Conservation (phyloP, 768 basidiomycete species). For the Crassisporium funariophilum region DNA sequence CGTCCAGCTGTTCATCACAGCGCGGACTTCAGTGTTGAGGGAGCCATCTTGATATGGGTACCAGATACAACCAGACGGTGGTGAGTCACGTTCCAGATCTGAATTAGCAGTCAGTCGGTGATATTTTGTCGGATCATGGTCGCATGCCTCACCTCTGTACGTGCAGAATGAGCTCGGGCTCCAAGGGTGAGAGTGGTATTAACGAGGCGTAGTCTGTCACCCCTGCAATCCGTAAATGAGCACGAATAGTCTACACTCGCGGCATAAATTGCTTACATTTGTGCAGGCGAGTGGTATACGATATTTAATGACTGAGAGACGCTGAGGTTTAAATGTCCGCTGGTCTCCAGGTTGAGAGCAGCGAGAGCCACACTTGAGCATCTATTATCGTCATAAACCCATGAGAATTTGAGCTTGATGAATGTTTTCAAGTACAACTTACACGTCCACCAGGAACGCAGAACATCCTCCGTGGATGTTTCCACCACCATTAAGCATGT, state of each 20-base stretch:
- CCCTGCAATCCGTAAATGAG: conserved; percentile 30
- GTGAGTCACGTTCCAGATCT: conserved; percentile 60
- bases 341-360: conserved; percentile 30
- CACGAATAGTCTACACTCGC: neutral
- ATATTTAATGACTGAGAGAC: conserved; percentile 57
- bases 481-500: conserved; percentile 51
- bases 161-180: conserved; percentile 45
- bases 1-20: too few species aligned
- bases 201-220: conserved; percentile 52
- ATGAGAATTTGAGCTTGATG: neutral
- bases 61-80: conserved; percentile 56
- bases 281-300: conserved; percentile 58
- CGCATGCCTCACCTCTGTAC: conserved; percentile 44
- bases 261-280: conserved; percentile 36
- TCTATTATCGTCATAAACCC: conserved; percentile 25
- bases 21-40: conserved; percentile 31
- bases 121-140: neutral
- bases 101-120: neutral
- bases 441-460: conserved; percentile 55
- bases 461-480: conserved; percentile 56
- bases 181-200: conserved; percentile 55
- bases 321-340: conserved; percentile 22
- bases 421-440: conserved; percentile 14
- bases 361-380: conserved; percentile 51
- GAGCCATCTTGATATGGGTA: conserved; percentile 56